These are phyloP conservation scores for Penicillium maclennaniae DNA, from an alignment of 495 filamentous ascomycete species.

Conservation along the genomic window DNA sequence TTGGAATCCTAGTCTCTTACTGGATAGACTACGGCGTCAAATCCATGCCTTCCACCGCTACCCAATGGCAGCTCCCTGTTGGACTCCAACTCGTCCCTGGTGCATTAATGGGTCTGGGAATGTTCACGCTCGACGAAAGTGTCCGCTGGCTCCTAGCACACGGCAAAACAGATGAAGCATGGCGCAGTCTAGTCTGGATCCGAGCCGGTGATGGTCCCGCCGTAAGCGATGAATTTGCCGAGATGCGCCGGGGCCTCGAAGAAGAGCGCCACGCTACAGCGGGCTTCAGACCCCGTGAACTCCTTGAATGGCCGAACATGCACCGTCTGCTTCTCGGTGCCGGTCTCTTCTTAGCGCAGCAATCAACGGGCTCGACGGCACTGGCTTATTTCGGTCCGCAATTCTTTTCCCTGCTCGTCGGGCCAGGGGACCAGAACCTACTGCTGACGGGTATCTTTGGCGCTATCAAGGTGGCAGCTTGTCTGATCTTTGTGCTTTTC, in stretches of 20 bases:
- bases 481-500: constrained; percentile 47
- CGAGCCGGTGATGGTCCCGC: constrained; percentile 34
- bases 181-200: constrained; percentile 48
- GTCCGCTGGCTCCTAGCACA: constrained; percentile 49
- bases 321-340: constrained; percentile 39
- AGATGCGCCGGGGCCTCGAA: constrained; percentile 42
- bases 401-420: constrained; percentile 53
- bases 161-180: constrained; percentile 38
- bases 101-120: constrained; percentile 47
- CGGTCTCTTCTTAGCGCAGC: constrained; percentile 44
- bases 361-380: constrained; percentile 52
- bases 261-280: constrained; percentile 41
- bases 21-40: constrained; percentile 55
- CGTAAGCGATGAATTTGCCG: constrained; percentile 43
- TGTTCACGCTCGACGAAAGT: constrained; percentile 47
- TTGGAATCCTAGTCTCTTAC: constrained; percentile 50
- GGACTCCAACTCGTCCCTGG: constrained; percentile 51
- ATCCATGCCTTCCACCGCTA: constrained; percentile 49
- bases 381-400: constrained; percentile 52
- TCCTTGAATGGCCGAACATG: constrained; percentile 39
- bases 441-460: constrained; percentile 52
- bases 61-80: constrained; percentile 53
- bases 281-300: constrained; percentile 40
- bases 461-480: constrained; percentile 47
- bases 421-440: constrained; percentile 33